Percentiles rank a stretch among this genome's conserved stretches.
phyloP scores from a whole-genome alignment of 75 land plant species.

The Chamaecyparis obtusa region DNA sequence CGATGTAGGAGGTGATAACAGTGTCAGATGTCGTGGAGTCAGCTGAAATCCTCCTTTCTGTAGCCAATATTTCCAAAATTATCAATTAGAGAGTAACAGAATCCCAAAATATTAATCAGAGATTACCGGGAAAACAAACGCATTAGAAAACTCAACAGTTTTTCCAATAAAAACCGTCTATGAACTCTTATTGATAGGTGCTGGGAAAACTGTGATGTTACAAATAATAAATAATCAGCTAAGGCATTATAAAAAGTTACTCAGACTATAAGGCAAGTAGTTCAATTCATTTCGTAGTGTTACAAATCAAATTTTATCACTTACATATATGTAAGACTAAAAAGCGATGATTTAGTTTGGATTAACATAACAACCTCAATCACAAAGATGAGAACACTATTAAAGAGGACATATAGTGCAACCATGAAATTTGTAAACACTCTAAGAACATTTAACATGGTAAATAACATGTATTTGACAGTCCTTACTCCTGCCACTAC shows the following conservation, averaged over 20 bases:
- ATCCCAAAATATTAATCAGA: not conserved
- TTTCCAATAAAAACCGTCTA: not conserved
- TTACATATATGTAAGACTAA: not conserved
- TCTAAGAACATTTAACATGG: not conserved
- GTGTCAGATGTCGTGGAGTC: constrained; percentile 55
- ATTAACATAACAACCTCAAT: not conserved
- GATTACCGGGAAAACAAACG: not conserved
- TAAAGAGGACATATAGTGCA: not conserved
- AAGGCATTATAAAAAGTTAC: not conserved
- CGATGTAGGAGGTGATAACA: constrained; percentile 59
- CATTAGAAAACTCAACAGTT: not conserved
- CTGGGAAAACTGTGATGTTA: not conserved
- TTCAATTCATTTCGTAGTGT: not conserved
- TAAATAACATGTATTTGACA: not conserved
- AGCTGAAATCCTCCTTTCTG: constrained; percentile 58
- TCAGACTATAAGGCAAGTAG: not conserved
- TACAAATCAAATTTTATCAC: not conserved
- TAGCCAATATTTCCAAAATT: not conserved
- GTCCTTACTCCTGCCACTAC: not conserved
- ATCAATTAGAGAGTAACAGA: not conserved
- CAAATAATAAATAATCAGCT: not conserved
- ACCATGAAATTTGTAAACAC: not conserved
- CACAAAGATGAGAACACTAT: not conserved
- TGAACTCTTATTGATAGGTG: not conserved
- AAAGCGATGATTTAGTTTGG: not conserved